A percentile compares a stretch with the other conserved stretches of the same genome.
Conservation (phyloP, 306 rosid genomes). For the Albizia julibrissin region DNA sequence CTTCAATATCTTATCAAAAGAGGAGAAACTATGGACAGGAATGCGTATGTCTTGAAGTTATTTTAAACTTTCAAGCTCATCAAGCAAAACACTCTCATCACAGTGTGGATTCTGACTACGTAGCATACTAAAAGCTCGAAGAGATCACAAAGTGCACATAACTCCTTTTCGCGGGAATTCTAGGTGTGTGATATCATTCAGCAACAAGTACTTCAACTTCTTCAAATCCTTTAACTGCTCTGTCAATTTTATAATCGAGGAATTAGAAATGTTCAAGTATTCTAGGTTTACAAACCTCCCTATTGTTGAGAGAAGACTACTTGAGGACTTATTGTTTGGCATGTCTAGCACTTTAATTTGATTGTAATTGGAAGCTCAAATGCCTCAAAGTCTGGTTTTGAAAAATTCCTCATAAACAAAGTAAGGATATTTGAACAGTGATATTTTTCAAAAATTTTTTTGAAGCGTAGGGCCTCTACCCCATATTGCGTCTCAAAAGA, state of each 20-base stretch:
- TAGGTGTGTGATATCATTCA: background rate
- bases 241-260: background rate
- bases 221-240: background rate
- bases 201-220: background rate
- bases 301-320: background rate
- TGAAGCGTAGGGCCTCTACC: background rate
- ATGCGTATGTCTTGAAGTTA: background rate
- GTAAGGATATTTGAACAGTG: background rate
- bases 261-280: background rate
- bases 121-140: too few relatives aligned
- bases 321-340: background rate
- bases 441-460: too few relatives aligned
- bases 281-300: background rate
- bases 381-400: background rate
- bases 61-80: background rate
- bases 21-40: background rate
- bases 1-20: too few relatives aligned
- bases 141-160: background rate
- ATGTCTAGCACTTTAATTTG: too few relatives aligned
- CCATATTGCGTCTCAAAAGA: background rate
- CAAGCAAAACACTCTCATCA: background rate
- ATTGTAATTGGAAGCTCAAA: background rate
- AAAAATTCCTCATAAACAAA: background rate
- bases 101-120: background rate
- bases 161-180: background rate